phyloP scores from a whole-genome alignment of 805 yeast genomes.

The Jamesozyma jinghongensis region DNA sequence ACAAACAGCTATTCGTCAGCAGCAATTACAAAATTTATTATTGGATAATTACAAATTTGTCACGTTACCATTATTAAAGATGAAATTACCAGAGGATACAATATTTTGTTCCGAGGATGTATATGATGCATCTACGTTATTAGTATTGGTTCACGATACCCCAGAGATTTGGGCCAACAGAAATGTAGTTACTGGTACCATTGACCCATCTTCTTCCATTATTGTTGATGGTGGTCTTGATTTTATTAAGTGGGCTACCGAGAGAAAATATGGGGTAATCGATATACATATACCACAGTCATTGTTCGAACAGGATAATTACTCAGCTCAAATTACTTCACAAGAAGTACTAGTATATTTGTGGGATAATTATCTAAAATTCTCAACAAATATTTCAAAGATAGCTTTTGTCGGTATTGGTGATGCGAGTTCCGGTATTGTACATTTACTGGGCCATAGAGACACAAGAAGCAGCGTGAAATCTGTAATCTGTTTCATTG shows the following conservation, averaged over 20 bases:
- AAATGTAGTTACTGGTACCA: constrained; percentile 69
- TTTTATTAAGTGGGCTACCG: constrained; percentile 59
- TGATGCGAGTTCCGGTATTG: constrained; percentile 77
- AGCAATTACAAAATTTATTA: constrained; percentile 53
- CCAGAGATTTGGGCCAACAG: constrained; percentile 85
- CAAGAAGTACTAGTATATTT: constrained; percentile 71
- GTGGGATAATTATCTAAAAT: constrained; percentile 87
- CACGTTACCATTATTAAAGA: constrained; percentile 51
- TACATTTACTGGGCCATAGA: constrained; percentile 81
- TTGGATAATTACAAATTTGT: constrained; percentile 45
- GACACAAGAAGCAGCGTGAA: constrained; percentile 54
- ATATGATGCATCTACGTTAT: constrained; percentile 50
- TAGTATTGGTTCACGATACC: constrained; percentile 79
- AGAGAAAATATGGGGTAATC: constrained; percentile 61
- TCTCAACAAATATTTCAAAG: constrained; percentile 55
- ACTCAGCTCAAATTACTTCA: constrained; percentile 55
- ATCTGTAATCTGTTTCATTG: constrained; percentile 63
- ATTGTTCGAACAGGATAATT: constrained; percentile 38
- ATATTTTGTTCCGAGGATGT: constrained; percentile 58
- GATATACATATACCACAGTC: constrained; percentile 72
- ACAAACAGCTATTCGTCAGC: constrained; percentile 65
- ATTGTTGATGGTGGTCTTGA: constrained; percentile 66
- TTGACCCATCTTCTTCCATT: constrained; percentile 63
- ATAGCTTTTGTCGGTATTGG: constrained; percentile 82
- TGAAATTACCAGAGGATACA: constrained; percentile 27